Evolutionary conservation across 257 asterid species (phyloP).

Genomic region (Ocimum tenuiflorum): DNA sequence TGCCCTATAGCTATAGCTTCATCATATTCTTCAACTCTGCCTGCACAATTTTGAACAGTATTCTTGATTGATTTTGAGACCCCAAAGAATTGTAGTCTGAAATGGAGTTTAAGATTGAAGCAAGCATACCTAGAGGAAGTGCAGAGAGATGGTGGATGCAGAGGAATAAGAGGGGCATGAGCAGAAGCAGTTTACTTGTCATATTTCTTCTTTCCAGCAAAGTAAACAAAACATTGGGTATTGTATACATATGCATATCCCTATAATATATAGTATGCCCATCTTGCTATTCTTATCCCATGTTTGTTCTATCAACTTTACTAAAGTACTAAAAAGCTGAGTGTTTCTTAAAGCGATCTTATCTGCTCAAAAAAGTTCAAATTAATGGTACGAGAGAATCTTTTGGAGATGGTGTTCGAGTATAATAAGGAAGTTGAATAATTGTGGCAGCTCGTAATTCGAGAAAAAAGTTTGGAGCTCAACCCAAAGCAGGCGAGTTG

Average conservation of each 20-base stretch:
- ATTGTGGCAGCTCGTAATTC: too few species aligned
- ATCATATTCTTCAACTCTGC: neutral
- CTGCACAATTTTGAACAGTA: neutral
- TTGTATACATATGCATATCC: neutral
- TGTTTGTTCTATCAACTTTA: slow-evolving; percentile 8
- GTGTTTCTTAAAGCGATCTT: slow-evolving; percentile 1
- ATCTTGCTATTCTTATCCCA: neutral
- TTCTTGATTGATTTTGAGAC: neutral
- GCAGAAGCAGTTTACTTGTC: slow-evolving; percentile 24
- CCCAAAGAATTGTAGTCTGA: neutral
- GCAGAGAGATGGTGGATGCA: slow-evolving; percentile 15
- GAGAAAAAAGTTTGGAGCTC: too few species aligned
- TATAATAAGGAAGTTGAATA: neutral
- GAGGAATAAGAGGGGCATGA: slow-evolving; percentile 22
- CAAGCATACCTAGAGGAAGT: slow-evolving; percentile 26
- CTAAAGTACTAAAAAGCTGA: slow-evolving; percentile 13
- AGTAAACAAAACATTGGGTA: neutral
- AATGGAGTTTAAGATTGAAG: neutral
- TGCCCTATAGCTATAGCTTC: neutral
- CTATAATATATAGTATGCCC: neutral
- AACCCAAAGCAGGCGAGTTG: too few species aligned
- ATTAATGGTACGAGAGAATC: neutral
- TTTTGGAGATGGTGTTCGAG: neutral
- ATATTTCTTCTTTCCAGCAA: slow-evolving; percentile 14
- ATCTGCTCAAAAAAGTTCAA: neutral